phyloP scores from a whole-genome alignment of 352 stramenopile genomes.

The Phytophthora syringae region DNA sequence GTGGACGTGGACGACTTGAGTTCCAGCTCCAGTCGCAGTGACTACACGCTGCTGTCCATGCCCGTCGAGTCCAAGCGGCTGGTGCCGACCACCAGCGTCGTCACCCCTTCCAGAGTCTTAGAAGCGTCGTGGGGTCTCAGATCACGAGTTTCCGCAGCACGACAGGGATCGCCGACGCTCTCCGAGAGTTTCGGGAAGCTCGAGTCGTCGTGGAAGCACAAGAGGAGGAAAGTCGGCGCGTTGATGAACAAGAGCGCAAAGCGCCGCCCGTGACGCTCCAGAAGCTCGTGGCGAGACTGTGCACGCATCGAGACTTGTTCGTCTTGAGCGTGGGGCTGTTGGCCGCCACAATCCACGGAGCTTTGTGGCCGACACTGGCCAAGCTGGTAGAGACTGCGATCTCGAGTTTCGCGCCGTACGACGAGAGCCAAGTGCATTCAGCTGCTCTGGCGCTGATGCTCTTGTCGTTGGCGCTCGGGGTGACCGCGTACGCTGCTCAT shows the following conservation, averaged over 20 bases:
- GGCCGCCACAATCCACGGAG: conserved; percentile 26
- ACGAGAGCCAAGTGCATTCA: conserved; percentile 17
- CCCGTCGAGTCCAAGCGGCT: conserved; percentile 24
- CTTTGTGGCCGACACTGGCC: conserved; percentile 18
- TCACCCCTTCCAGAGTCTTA: conserved; percentile 8
- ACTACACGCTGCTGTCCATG: conserved; percentile 38
- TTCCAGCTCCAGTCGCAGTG: conserved; percentile 29
- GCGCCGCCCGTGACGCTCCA: conserved; percentile 5
- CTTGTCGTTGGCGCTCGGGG: conserved; percentile 18
- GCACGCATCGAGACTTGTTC: conserved; percentile 23
- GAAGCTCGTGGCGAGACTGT: conserved; percentile 21
- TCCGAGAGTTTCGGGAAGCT: conserved; percentile 31
- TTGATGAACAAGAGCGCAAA: conserved; percentile 1
- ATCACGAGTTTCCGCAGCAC: conserved; percentile 16
- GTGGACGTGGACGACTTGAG: conserved; percentile 29
- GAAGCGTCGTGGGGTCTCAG: conserved; percentile 6
- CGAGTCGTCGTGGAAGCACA: conserved; percentile 4
- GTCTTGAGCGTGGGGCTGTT: conserved; percentile 29
- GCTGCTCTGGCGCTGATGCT: conserved; percentile 28
- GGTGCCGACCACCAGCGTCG: conserved; percentile 19
- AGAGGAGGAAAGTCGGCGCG: conserved; percentile 5
- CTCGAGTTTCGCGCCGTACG: conserved; percentile 22
- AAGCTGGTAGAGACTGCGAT: conserved; percentile 6
- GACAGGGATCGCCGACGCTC: conserved; percentile 24
- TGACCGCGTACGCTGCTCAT: conserved; percentile 30